These are phyloP conservation scores for Sporothrix brasiliensis DNA, from an alignment of 2,329 filamentous ascomycete genomes.

Conservation along the genomic window DNA sequence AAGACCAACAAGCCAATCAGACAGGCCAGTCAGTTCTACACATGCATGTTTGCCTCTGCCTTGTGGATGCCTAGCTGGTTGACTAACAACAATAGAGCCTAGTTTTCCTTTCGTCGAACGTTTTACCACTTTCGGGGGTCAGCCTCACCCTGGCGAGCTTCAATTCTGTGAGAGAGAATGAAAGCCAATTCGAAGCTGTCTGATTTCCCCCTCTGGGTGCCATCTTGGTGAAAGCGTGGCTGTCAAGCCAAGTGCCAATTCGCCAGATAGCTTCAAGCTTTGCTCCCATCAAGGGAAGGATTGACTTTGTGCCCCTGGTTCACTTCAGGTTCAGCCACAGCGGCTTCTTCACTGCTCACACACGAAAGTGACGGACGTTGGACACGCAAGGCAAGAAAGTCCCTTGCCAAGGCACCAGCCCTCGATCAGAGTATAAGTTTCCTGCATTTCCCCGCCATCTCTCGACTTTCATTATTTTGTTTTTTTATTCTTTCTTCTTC, in stretches of 20 bases:
- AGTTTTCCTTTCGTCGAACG: background rate
- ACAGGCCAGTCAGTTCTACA: background rate
- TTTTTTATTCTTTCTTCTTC: background rate
- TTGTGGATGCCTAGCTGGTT: constrained; percentile 20
- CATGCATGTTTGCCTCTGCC: constrained; percentile 18
- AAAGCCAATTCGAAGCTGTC: constrained; percentile 5
- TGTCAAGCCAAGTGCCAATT: background rate
- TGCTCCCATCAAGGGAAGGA: background rate
- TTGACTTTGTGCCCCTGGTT: constrained; percentile 1
- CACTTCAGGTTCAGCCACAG: background rate
- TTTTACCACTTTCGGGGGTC: background rate
- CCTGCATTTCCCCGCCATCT: background rate
- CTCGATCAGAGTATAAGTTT: constrained; percentile 6
- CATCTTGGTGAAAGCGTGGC: background rate
- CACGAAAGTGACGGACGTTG: background rate
- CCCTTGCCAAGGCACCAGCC: constrained; percentile 18
- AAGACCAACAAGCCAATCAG: constrained; percentile 16
- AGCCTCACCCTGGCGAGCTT: constrained; percentile 4
- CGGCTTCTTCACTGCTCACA: background rate
- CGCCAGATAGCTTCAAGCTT: background rate
- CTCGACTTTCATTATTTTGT: background rate
- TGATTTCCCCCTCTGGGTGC: background rate
- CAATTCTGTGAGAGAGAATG: background rate
- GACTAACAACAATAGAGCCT: constrained; percentile 11
- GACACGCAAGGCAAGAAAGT: background rate